Base-by-base conservation (phyloP, 805 yeast species). In the Kazachstania kunashirensis region DNA sequence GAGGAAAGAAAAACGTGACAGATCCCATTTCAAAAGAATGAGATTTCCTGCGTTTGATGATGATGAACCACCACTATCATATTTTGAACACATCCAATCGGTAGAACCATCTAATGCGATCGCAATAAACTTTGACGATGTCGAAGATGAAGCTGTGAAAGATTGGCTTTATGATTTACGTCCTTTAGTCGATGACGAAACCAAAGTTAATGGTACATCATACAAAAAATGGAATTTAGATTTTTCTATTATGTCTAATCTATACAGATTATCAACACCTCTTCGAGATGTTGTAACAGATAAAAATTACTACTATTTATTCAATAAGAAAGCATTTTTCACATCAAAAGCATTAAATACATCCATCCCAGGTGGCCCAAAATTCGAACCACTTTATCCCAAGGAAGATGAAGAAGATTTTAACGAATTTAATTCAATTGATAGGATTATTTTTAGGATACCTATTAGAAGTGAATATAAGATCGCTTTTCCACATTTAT, bases 1-100 rank as follows among this genome's bases (percentile, higher is more conserved):
- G 99, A 73, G 96, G 50, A 69, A 89, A 33, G 97, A 92, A 54
- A 92, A 92, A 57, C 73, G 94, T 40, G 97, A 88, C 54, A 70
- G 97, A 47, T 66, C 76, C 24, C 94, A 84, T 53, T 89, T 92
- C 61, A 82, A 84, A 51, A 72, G 99, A 46, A 79, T 92, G 84
- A 71, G 85, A 39, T 83, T 92, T 47, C 99, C 99, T 1, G 88
- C 94, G 0, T 86, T 89, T 61, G 98, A 92, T 58, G 99, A 92
- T 54, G 98, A 92, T 57, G 97, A 89, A 56, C 96, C 96, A 0
- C 94, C 95, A 1, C 53, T 88, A 23, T 73, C 79, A 39, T 92
- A 84, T 77, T 50, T 76, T n/a, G 94, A 85, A 38, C 80, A 82
- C 49, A 63, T 86, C 11, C 80, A 83, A 42, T 80, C 75, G 12